phyloP scores from a whole-genome alignment of 148 eudicot species.

The Oxyria digyna region DNA sequence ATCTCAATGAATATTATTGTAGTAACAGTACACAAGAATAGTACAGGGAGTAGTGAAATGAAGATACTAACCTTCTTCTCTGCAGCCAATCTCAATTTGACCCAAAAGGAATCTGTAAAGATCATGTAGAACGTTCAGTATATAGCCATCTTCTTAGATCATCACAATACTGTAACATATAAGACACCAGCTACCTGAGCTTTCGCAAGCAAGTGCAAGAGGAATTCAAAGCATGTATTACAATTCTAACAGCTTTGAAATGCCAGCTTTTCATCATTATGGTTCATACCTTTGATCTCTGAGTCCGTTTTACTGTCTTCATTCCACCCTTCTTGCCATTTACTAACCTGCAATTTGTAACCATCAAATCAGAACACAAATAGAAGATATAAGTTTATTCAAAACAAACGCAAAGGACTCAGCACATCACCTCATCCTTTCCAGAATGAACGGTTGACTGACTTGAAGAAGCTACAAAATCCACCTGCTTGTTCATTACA shows the following conservation, averaged over 20 bases:
- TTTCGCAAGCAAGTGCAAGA: background rate
- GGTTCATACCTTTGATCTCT: constrained; percentile 9
- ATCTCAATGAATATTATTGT: background rate
- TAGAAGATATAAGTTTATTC: background rate
- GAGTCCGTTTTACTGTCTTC: constrained; percentile 14
- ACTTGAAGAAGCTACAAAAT: constrained; percentile 20
- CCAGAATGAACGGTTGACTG: constrained; percentile 14
- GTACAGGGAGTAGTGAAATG: background rate
- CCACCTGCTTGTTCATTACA: constrained; percentile 17
- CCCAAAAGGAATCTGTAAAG: constrained; percentile 8
- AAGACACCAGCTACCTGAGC: background rate
- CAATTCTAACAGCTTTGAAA: background rate
- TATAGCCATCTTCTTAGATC: background rate
- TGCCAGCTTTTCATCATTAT: background rate
- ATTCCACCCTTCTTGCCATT: constrained; percentile 25
- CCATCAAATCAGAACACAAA: background rate
- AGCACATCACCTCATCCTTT: constrained; percentile 16
- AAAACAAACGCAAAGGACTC: background rate
- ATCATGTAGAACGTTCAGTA: background rate
- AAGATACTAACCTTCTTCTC: constrained; percentile 9
- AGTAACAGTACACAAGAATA: background rate
- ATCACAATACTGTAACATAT: background rate
- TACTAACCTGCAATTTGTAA: constrained; percentile 13
- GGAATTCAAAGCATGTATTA: background rate
- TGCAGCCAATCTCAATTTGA: constrained; percentile 7